Base-by-base conservation (phyloP, 2,329 filamentous ascomycete species). In the Fusarium secorum region DNA sequence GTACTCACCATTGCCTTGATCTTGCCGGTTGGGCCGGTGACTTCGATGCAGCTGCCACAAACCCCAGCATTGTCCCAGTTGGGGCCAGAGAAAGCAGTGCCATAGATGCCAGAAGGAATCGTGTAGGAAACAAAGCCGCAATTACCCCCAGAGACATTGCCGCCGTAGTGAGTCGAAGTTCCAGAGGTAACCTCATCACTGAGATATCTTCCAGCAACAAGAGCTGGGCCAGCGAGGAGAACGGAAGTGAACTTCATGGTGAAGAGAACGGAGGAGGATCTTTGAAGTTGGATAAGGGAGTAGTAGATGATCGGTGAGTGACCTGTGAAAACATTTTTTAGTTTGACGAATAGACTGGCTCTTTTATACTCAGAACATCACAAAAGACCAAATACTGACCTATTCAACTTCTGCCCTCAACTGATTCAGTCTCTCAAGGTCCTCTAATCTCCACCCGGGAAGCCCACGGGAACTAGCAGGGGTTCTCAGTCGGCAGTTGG, bases 41-140 rank as follows among this genome's bases (percentile, higher is more conserved):
- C 88, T 59, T 84, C 78, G 11, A 92, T 81, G 66, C 90, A 92
- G 33, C 83, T 81, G 62, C 90, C 90, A 74, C 90, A 93, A 66
- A 87, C 81, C 36, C 80, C 83, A 4, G 87, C 84, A 54, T 75
- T 80, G 60, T 84, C 77, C 90, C 90, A 92, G 73, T 85, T 86
- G 5, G 83, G 80, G 45, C 85, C 85, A 1, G 89, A 88, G 52
- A 90, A 84, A 5, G 90, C 90, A 9, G 89, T 89, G 49, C 90
- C 90, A 73, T 82, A 89, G 66, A 91, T 78, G 13, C 83, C 82
- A 10, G 84, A 81, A 11, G 90, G 89, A 30, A 92, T 81, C 3
- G 84, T 88, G 80, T 91, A 91, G 52, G 83, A 86, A 9, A 83
- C 83, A 82, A 92, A 91, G 2, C 86, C 88, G 79, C 90, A 93